phyloP scores from a whole-genome alignment of 192 early-diverging fungal species.

The Lunasporangiospora selenospora region DNA sequence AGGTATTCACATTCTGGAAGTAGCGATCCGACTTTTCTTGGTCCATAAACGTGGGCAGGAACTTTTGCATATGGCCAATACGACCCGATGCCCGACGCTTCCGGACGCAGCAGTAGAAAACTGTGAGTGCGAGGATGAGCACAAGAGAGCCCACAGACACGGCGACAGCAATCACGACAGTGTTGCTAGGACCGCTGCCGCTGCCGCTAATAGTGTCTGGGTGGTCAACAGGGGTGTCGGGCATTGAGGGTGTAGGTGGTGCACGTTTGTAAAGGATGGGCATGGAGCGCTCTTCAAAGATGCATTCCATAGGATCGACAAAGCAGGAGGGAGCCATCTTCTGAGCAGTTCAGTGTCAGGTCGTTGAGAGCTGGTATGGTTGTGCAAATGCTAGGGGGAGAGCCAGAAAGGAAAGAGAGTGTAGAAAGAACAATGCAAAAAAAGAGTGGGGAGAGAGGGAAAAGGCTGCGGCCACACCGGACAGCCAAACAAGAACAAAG shows the following conservation, averaged over 20 bases:
- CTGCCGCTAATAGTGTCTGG: background rate
- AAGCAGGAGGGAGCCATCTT: constrained; percentile 25
- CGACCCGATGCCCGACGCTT: constrained; percentile 30
- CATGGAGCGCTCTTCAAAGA: constrained; percentile 1
- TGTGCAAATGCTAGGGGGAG: background rate
- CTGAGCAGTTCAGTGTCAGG: background rate
- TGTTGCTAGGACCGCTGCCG: background rate
- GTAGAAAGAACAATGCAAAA: constrained; percentile 1
- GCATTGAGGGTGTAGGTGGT: constrained; percentile 6
- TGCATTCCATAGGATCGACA: constrained; percentile 38
- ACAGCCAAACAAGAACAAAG: background rate
- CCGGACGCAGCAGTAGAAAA: constrained; percentile 40
- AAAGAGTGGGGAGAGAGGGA: background rate
- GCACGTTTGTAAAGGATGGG: constrained; percentile 22
- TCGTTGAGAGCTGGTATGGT: background rate
- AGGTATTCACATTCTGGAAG: constrained; percentile 23
- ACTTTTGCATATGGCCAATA: constrained; percentile 35
- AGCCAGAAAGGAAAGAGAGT: background rate
- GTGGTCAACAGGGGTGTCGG: no score
- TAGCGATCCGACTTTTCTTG: constrained; percentile 43
- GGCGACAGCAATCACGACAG: constrained; percentile 11
- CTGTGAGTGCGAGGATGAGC: constrained; percentile 13
- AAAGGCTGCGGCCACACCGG: background rate
- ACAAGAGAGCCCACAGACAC: constrained; percentile 15
- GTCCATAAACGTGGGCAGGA: constrained; percentile 47